Evolutionary conservation across 345 rosid species (phyloP).

Genomic region (Populus euphratica): DNA sequence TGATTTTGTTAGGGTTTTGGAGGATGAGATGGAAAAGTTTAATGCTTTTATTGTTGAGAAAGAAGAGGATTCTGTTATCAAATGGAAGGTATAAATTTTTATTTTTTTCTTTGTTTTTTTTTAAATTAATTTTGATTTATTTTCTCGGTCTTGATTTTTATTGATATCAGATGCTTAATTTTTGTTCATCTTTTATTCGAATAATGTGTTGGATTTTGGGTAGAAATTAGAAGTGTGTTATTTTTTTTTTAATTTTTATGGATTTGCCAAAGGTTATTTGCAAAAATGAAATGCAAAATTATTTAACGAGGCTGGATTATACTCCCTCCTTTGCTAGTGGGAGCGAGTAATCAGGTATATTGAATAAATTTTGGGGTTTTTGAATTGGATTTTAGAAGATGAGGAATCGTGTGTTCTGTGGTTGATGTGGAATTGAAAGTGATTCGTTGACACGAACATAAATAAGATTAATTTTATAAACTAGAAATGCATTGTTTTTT

Average conservation of each 20-base stretch:
- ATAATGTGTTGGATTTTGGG: not conserved
- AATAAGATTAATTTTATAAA: not conserved
- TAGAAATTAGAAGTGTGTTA: not conserved
- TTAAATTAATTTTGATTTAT: too few species aligned
- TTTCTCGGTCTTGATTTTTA: not conserved
- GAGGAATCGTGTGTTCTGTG: not conserved
- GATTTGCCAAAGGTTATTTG: not conserved
- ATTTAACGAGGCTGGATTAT: not conserved
- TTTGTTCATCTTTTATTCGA: not conserved
- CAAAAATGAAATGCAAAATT: not conserved
- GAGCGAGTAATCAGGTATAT: not conserved
- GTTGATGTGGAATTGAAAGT: not conserved
- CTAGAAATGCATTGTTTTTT: not conserved
- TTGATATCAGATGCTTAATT: not conserved
- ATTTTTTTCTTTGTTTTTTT: not conserved
- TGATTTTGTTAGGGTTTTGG: conserved; percentile 65
- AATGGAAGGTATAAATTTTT: conserved; percentile 56
- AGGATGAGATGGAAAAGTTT: conserved; percentile 88
- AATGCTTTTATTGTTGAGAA: conserved; percentile 82
- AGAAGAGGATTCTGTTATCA: conserved; percentile 93
- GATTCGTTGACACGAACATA: not conserved
- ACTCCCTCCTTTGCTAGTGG: not conserved
- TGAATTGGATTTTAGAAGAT: not conserved
- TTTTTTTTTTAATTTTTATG: not conserved
- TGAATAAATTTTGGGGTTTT: not conserved